A percentile compares a stretch with the other conserved stretches of the same genome.
These are phyloP conservation scores for Entelexis sorbosivorans DNA, from an alignment of 1,139 yeast genomes.

Conservation along the genomic window DNA sequence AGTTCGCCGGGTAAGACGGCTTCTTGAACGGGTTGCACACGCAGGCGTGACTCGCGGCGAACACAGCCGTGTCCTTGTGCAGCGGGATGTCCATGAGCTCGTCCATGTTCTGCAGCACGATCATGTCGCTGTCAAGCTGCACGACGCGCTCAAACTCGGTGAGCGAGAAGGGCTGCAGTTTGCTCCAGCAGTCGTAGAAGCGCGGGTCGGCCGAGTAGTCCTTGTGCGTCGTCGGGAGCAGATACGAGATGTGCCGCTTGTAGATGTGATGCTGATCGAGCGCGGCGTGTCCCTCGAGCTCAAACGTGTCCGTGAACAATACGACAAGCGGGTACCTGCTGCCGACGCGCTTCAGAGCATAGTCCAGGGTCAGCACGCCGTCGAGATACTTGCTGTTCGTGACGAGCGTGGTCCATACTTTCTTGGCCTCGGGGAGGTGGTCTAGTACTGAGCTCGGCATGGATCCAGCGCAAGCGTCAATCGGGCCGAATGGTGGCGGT, in stretches of 20 bases:
- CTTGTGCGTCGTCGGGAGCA: slow-evolving; percentile 36
- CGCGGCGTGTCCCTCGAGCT: slow-evolving; percentile 33
- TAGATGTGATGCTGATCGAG: slow-evolving; percentile 36
- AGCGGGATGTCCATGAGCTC: slow-evolving; percentile 41
- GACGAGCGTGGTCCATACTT: slow-evolving; percentile 45
- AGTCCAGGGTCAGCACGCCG: slow-evolving; percentile 42
- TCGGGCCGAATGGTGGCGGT: neutral
- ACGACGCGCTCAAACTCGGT: slow-evolving; percentile 41
- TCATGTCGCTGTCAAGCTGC: slow-evolving; percentile 48
- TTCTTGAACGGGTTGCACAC: slow-evolving; percentile 45
- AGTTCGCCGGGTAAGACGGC: slow-evolving; percentile 43
- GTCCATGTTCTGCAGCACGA: slow-evolving; percentile 44
- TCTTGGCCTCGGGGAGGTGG: slow-evolving; percentile 10
- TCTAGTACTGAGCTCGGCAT: slow-evolving; percentile 2
- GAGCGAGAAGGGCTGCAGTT: slow-evolving; percentile 43
- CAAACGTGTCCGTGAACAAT: slow-evolving; percentile 40
- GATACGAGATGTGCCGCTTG: slow-evolving; percentile 34
- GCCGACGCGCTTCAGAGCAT: slow-evolving; percentile 34
- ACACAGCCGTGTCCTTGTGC: slow-evolving; percentile 29
- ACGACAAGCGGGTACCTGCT: slow-evolving; percentile 43
- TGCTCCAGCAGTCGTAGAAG: slow-evolving; percentile 50
- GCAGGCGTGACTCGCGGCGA: slow-evolving; percentile 52
- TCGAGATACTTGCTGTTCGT: slow-evolving; percentile 41
- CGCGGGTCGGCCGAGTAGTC: slow-evolving; percentile 40
- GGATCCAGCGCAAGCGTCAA: neutral